Evolutionary conservation across 1,284 basidiomycete species (phyloP), one percentile per base, ranked within the genome.

Genomic region (Sporisorium iseilematis-ciliati): DNA sequence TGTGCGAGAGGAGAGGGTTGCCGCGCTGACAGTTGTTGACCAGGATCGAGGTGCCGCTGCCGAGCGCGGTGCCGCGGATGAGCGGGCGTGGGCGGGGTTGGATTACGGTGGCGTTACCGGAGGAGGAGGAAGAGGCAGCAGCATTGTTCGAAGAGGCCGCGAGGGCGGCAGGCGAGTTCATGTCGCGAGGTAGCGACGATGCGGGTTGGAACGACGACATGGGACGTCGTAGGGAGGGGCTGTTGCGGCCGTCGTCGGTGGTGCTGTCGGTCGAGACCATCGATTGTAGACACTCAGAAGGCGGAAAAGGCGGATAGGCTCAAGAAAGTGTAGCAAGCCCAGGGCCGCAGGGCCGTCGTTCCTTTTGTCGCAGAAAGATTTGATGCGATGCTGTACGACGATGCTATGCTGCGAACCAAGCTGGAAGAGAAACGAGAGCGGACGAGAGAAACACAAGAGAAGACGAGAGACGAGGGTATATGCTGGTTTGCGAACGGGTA

Each of bases 1-100:
- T 92, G 69, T 89, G 89, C 70, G 92, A 90, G 8, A 98, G 88
- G 8, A 98, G 87, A 0, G 94, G 93, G 80, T 99, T 99, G 18
- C 93, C 90, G 75, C 94, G 89, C 92, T 97, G 57, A 29, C 54
- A 70, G 48, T 42, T 48, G 65, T 77, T 77, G 53, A 84, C 82
- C 18, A 85, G 65, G 41, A 85, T 75, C 14, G 80, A 77, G 40
- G 54, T 73, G 31, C 80, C 81, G 1, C 65, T 61, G 2, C 79
- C 77, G 2, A n/a, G n/a, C n/a, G 69, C 67, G 0, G 77, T 75
- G 0, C 79, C 78, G 14, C 79, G 79, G 42, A 81, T 75, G 10
- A 76, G 40, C 2, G 77, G 79, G 1, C 77, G 72, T 4, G 77
- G 72, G 7, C 66, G 72, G 4, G 75, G 75, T 26, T 77, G 75